A percentile compares a stretch with the other conserved stretches of the same genome.
These are phyloP conservation scores for Umbellularia californica DNA, from an alignment of 164 flowering plant genomes.

Conservation along the genomic window DNA sequence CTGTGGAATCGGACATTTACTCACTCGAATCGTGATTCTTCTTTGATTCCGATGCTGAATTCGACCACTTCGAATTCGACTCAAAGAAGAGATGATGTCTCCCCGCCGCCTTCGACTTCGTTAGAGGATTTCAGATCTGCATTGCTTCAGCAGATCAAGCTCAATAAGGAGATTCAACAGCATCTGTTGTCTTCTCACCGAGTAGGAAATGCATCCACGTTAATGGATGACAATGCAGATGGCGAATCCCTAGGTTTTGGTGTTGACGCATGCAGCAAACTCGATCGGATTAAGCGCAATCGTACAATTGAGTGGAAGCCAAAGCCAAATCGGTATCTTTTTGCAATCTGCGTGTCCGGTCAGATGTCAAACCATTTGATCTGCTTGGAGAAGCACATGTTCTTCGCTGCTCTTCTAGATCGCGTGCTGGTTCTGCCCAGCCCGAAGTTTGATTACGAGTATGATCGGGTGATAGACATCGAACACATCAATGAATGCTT, in stretches of 20 bases:
- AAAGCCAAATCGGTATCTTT: conserved; percentile 50
- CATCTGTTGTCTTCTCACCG: conserved; percentile 56
- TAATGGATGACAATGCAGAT: conserved; percentile 22
- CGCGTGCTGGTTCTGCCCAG: conserved; percentile 82
- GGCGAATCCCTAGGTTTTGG: conserved; percentile 16
- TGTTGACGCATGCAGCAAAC: conserved; percentile 40
- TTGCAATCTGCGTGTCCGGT: conserved; percentile 89
- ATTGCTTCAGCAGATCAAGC: conserved; percentile 50
- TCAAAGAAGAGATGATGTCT: background rate
- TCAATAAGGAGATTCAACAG: conserved; percentile 68
- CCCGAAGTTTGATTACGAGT: conserved; percentile 73
- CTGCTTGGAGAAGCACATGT: conserved; percentile 95
- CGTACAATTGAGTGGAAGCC: conserved; percentile 88
- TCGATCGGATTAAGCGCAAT: conserved; percentile 35
- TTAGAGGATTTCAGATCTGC: conserved; percentile 44
- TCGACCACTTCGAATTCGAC: conserved; percentile 9
- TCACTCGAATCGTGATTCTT: background rate
- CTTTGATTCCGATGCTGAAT: background rate
- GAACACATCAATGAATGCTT: conserved; percentile 72
- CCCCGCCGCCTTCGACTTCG: background rate
- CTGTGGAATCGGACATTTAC: conserved; percentile 52
- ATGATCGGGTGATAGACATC: conserved; percentile 64
- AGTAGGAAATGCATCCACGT: conserved; percentile 32
- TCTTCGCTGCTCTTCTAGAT: conserved; percentile 81
- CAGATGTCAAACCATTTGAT: conserved; percentile 98